A percentile compares a stretch with the other conserved stretches of the same genome.
Evolutionary conservation across 331 rosid species (phyloP).

Genomic region (Acacia concinna): DNA sequence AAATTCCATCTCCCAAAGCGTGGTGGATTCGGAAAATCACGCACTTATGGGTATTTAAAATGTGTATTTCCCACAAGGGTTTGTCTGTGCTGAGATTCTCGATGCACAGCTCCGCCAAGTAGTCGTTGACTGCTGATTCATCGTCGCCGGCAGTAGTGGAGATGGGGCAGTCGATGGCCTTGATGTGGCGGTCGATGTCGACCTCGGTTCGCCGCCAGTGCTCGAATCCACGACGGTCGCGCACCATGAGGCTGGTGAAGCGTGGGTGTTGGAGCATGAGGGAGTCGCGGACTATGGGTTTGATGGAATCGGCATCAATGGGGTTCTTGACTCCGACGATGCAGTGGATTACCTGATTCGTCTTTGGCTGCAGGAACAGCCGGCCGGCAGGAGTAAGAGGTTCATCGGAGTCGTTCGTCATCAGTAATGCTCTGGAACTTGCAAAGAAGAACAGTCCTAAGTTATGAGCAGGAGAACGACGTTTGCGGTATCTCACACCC

Average conservation of each 20-base stretch:
- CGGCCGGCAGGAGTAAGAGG: slow-evolving; percentile 82
- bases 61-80: slow-evolving; percentile 87
- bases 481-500: no score
- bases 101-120: slow-evolving; percentile 52
- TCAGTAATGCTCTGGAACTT: not conserved
- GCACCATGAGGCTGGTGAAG: slow-evolving; percentile 71
- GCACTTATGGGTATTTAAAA: slow-evolving; percentile 62
- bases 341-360: slow-evolving; percentile 61
- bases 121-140: slow-evolving; percentile 44
- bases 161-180: slow-evolving; percentile 28
- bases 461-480: not conserved
- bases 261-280: slow-evolving; percentile 59
- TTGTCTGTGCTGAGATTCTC: slow-evolving; percentile 47
- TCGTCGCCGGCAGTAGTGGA: slow-evolving; percentile 28
- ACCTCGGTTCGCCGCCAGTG: slow-evolving; percentile 68
- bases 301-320: slow-evolving; percentile 44
- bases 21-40: slow-evolving; percentile 69
- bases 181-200: slow-evolving; percentile 57
- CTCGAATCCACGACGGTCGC: slow-evolving; percentile 58
- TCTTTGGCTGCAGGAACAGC: slow-evolving; percentile 58
- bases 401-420: slow-evolving; percentile 38
- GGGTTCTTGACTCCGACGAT: slow-evolving; percentile 56
- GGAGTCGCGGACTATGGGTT: slow-evolving; percentile 44
- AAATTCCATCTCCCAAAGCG: slow-evolving; percentile 80
- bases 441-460: not conserved